A percentile compares a stretch with the other conserved stretches of the same genome.
phyloP scores from a whole-genome alignment of 225 moss, liverwort and hornwort genomes.

The Lunularia cruciata region DNA sequence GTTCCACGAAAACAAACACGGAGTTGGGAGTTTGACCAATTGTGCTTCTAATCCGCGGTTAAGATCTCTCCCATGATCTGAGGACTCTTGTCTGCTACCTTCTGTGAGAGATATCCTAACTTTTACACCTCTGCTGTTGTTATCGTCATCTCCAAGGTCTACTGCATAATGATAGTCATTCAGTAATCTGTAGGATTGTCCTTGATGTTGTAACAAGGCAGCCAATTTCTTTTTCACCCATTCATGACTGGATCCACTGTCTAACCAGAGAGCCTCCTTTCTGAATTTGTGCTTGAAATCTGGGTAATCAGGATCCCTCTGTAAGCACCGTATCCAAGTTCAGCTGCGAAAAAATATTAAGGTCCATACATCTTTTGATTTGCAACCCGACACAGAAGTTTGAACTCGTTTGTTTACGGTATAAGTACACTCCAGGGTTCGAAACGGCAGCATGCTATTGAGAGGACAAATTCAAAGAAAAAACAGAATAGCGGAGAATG shows the following conservation, averaged over 20 bases:
- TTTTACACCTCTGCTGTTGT: not conserved
- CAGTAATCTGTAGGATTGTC: slow-evolving; percentile 4
- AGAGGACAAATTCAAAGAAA: not conserved
- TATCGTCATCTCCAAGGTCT: slow-evolving; percentile 4
- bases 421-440: too few relatives aligned
- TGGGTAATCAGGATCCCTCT: slow-evolving; percentile 18
- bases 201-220: slow-evolving; percentile 4
- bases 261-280: slow-evolving; percentile 21
- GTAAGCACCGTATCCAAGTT: not conserved
- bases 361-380: too few relatives aligned
- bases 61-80: not conserved
- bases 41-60: not conserved
- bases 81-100: not conserved
- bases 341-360: not conserved
- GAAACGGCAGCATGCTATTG: too few relatives aligned
- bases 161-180: slow-evolving; percentile 16
- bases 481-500: too few relatives aligned
- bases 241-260: not conserved
- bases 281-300: slow-evolving; percentile 27
- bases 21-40: slow-evolving; percentile 12
- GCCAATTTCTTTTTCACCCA: slow-evolving; percentile 21
- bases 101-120: not conserved
- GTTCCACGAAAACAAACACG: slow-evolving; percentile 22
- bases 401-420: too few relatives aligned
- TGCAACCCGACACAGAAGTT: too few relatives aligned